phyloP scores from a whole-genome alignment of 2,329 filamentous ascomycete species.

The Lomentospora prolificans region DNA sequence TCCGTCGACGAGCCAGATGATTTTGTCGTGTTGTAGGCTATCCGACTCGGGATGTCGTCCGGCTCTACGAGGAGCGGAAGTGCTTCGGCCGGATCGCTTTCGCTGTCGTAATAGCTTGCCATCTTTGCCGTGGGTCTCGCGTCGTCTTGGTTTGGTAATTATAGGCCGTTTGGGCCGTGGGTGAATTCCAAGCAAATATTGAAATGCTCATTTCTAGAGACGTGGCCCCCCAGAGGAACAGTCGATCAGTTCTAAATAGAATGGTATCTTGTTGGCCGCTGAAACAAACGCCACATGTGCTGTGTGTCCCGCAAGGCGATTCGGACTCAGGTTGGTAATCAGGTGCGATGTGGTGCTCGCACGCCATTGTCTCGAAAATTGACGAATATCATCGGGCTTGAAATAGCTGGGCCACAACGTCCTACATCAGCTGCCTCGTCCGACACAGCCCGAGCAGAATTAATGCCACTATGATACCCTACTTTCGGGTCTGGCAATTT shows the following conservation, averaged over 20 bases:
- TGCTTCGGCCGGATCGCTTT: neutral
- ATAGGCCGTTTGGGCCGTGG: neutral
- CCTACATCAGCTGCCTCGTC: neutral
- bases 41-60: neutral
- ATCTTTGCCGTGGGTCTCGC: neutral
- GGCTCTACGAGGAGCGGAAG: neutral
- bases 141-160: no score
- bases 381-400: neutral
- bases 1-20: neutral
- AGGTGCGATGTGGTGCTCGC: slow-evolving; percentile 5
- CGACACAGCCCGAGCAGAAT: neutral
- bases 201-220: neutral
- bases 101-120: neutral
- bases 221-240: neutral
- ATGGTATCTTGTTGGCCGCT: neutral
- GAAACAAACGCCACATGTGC: neutral
- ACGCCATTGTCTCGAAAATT: slow-evolving; percentile 5
- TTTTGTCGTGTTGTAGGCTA: neutral
- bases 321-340: neutral
- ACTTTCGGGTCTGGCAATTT: no score
- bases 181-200: neutral
- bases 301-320: neutral
- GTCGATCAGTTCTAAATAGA: neutral
- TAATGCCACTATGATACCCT: no score
- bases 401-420: neutral